Conservation (phyloP, 1,139 yeast species). For the Blastobotrys aristatus region DNA sequence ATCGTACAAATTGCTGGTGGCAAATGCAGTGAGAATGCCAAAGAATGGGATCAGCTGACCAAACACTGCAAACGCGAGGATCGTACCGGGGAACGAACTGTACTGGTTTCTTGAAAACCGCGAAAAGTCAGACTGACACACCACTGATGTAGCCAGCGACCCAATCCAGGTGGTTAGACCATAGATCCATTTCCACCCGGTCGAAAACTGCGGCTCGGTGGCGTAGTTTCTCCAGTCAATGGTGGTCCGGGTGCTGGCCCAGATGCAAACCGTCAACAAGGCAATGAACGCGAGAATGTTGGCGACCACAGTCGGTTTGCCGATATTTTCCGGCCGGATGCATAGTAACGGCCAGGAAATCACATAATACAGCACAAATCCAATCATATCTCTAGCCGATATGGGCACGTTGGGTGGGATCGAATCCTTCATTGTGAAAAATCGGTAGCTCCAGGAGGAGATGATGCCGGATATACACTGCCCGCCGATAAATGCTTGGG, state of each 20-base stretch:
- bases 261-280: constrained; percentile 25
- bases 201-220: constrained; percentile 8
- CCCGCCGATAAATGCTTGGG: constrained; percentile 32
- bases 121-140: constrained; percentile 44
- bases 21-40: constrained; percentile 38
- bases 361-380: constrained; percentile 31
- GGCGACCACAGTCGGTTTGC: constrained; percentile 20
- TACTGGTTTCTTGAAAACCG: constrained; percentile 34
- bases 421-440: constrained; percentile 30
- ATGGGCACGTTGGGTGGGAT: constrained; percentile 31
- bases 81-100: constrained; percentile 26
- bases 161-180: constrained; percentile 27
- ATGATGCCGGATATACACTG: constrained; percentile 29
- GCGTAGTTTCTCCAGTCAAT: background rate
- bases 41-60: constrained; percentile 40
- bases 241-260: constrained; percentile 14
- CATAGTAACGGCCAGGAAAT: constrained; percentile 27
- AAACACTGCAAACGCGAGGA: constrained; percentile 26
- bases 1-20: constrained; percentile 32
- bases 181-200: constrained; percentile 27
- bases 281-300: constrained; percentile 20
- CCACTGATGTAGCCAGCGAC: constrained; percentile 25
- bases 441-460: constrained; percentile 28
- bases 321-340: constrained; percentile 29
- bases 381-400: constrained; percentile 32